Conservation (phyloP, 208 protist species). For the Trypanosoma caninum region DNA sequence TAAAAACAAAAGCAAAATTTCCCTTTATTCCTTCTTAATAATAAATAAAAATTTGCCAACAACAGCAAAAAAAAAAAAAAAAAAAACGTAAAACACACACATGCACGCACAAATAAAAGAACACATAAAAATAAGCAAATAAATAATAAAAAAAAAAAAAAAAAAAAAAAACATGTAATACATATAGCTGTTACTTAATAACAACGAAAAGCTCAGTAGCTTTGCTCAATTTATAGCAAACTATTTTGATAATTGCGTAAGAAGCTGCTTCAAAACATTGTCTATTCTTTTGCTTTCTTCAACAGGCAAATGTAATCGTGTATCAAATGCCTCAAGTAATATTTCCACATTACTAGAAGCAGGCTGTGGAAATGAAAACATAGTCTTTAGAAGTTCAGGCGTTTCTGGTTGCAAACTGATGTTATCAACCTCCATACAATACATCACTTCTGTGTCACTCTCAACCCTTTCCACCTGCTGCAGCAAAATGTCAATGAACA, state of each 20-base stretch:
- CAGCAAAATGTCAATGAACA: conserved; percentile 74
- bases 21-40: background rate
- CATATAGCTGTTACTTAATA: no score
- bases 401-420: conserved; percentile 62
- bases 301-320: background rate
- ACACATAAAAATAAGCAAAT: conserved; percentile 6
- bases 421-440: conserved; percentile 59
- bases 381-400: conserved; percentile 28
- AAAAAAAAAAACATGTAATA: background rate
- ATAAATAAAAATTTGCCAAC: background rate
- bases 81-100: background rate
- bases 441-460: conserved; percentile 51
- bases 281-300: background rate
- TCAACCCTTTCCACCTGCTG: conserved; percentile 74
- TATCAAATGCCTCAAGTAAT: conserved; percentile 46
- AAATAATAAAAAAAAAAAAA: background rate
- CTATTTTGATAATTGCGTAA: background rate
- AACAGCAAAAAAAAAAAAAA: background rate
- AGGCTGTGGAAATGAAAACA: conserved; percentile 53
- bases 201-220: no score
- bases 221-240: no score
- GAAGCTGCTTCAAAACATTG: background rate
- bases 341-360: conserved; percentile 37
- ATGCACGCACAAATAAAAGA: background rate
- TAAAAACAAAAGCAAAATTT: background rate